phyloP scores from a whole-genome alignment of 1,284 basidiomycete species.

The Leccinum pachyderme region DNA sequence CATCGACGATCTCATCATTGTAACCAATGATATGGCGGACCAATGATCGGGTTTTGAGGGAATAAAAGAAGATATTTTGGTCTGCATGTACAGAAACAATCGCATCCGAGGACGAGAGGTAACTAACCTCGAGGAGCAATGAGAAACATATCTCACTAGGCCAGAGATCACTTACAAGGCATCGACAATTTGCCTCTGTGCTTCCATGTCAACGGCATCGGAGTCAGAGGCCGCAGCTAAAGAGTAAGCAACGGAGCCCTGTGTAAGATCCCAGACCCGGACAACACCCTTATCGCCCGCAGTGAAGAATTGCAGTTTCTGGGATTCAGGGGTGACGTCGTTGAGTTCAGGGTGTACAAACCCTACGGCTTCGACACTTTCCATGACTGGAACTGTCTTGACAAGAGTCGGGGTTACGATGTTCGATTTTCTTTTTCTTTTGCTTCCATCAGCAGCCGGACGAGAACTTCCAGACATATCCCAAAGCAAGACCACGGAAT shows the following conservation, averaged over 20 bases:
- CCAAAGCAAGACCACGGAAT: slow-evolving; percentile 91
- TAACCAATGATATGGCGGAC: slow-evolving; percentile 93
- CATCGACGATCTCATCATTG: slow-evolving; percentile 98
- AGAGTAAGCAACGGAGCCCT: slow-evolving; percentile 61
- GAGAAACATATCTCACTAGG: slow-evolving; percentile 9
- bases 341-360: slow-evolving; percentile 56
- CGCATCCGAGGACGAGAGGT: slow-evolving; percentile 59
- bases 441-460: slow-evolving; percentile 20
- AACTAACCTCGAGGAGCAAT: slow-evolving; percentile 46
- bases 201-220: slow-evolving; percentile 62
- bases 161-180: slow-evolving; percentile 54
- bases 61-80: slow-evolving; percentile 93
- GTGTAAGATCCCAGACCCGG: slow-evolving; percentile 79
- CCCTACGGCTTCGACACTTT: slow-evolving; percentile 86
- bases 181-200: slow-evolving; percentile 73
- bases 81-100: slow-evolving; percentile 94
- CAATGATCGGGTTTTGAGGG: slow-evolving; percentile 58
- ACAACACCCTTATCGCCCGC: slow-evolving; percentile 86
- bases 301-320: slow-evolving; percentile 70
- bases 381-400: slow-evolving; percentile 85
- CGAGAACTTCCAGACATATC: slow-evolving; percentile 40
- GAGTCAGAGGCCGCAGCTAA: slow-evolving; percentile 53
- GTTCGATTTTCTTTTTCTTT: slow-evolving; percentile 46
- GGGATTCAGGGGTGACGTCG: slow-evolving; percentile 42
- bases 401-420: slow-evolving; percentile 52